Base-by-base conservation (phyloP, 495 filamentous ascomycete genomes). In the Penicillium tannophilum region DNA sequence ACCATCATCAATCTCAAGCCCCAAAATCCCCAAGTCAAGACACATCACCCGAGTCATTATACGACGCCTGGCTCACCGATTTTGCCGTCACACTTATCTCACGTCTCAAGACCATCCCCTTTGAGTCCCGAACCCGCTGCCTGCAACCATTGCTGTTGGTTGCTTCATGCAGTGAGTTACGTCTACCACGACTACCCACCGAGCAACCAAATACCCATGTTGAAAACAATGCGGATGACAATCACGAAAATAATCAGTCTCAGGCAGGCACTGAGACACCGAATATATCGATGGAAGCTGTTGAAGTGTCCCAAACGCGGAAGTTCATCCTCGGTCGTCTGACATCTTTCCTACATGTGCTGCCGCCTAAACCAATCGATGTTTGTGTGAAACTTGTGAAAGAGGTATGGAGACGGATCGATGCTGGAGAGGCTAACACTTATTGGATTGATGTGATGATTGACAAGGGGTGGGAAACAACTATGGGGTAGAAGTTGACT, bases 381-480 rank as follows among this genome's bases (percentile, higher is more conserved):
- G 75, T 79, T 16, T 80, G 80, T 53, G 55, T 82, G 16, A 64
- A 69, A 42, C 57, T 84, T 1, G 78, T 84, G 0, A 62, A 70
- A 56, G 82, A 84, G 66, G 78, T 81, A 0, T 85, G 82, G 82
- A 65, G 61, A 28, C 63, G 78, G 24, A 73, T 79, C 68, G 82
- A 85, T 66, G 64, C 63, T 2, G 79, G 74, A 1, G 68, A 75
- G 23, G 41, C 65, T 19, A 68, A 70, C 46, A 60, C 63, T 23
- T 79, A 78, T 63, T 85, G 82, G 82, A 76, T 85, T 59, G 82
- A 85, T 69, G 76, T 85, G 20, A 82, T 84, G 79, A 75, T 82
- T 56, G 79, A 84, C 62, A 81, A 79, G 44, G 78, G 79, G 16
- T 84, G 82, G 81, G 75, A 82, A 64, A 84, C 82, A 8, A 82